phyloP scores from a whole-genome alignment of 2,329 filamentous ascomycete genomes.

The Tolypocladium ovalisporum region DNA sequence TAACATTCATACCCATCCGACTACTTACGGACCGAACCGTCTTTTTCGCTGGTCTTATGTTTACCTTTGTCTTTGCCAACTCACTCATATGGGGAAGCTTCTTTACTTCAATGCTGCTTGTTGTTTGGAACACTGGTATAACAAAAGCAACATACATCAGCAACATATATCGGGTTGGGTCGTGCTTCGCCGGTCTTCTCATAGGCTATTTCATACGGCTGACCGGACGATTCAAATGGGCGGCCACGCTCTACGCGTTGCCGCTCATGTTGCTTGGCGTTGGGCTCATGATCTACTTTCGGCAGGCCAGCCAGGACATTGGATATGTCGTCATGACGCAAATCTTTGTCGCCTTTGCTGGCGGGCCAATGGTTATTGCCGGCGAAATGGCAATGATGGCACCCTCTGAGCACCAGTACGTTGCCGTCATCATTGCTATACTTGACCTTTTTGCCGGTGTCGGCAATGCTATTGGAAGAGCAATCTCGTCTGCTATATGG shows the following conservation, averaged over 20 bases:
- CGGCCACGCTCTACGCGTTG: constrained; percentile 34
- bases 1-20: constrained; percentile 38
- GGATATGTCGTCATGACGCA: constrained; percentile 50
- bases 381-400: constrained; percentile 52
- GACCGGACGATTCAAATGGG: constrained; percentile 40
- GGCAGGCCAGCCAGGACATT: constrained; percentile 36
- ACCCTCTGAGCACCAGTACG: constrained; percentile 45
- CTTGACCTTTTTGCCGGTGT: constrained; percentile 49
- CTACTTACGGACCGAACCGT: constrained; percentile 31
- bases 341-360: constrained; percentile 50
- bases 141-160: constrained; percentile 28
- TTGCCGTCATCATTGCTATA: constrained; percentile 49
- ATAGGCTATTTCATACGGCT: constrained; percentile 30
- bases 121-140: constrained; percentile 25
- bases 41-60: constrained; percentile 21
- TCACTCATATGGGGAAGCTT: constrained; percentile 26
- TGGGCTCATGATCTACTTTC: constrained; percentile 50
- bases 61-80: constrained; percentile 24
- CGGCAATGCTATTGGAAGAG: constrained; percentile 48
- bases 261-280: constrained; percentile 46
- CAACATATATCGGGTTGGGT: constrained; percentile 35
- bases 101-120: constrained; percentile 27
- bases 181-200: constrained; percentile 25
- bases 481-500: constrained; percentile 56
- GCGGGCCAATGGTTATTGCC: constrained; percentile 46